Evolutionary conservation across 2,329 filamentous ascomycete genomes (phyloP).

Genomic region (Calonectria henricotiae): DNA sequence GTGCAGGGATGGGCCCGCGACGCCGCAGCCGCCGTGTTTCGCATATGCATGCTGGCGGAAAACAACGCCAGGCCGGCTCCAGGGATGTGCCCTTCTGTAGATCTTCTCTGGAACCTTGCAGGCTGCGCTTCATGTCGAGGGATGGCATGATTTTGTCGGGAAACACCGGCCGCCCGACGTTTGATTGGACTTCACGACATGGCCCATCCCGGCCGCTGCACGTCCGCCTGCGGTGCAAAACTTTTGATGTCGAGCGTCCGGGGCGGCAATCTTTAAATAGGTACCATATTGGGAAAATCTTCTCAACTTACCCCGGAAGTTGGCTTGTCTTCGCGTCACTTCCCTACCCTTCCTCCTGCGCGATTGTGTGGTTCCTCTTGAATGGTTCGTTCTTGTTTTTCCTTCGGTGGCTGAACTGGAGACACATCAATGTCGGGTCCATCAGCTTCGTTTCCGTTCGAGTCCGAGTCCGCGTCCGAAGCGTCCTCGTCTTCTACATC

Average conservation of each 20-base stretch:
- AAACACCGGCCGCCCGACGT: conserved; percentile 46
- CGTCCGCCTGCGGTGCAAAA: conserved; percentile 30
- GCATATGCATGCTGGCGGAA: conserved; percentile 40
- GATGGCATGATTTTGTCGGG: conserved; percentile 53
- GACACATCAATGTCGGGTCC: conserved; percentile 47
- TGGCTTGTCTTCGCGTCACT: conserved; percentile 28
- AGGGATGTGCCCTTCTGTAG: conserved; percentile 26
- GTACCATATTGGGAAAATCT: conserved; percentile 41
- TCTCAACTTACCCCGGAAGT: conserved; percentile 41
- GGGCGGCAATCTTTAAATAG: conserved; percentile 38
- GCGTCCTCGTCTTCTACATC: conserved; percentile 40
- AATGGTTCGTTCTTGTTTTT: conserved; percentile 42
- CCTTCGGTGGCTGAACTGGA: conserved; percentile 38
- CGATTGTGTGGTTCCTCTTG: conserved; percentile 36
- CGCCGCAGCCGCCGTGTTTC: conserved; percentile 42
- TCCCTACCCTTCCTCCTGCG: conserved; percentile 30
- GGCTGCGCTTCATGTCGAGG: conserved; percentile 44
- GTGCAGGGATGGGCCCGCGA: conserved; percentile 37
- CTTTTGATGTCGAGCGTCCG: conserved; percentile 32
- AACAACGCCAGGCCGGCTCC: conserved; percentile 29
- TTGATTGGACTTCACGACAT: conserved; percentile 39
- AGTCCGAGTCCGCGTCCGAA: conserved; percentile 28
- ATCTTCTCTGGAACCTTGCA: conserved; percentile 26
- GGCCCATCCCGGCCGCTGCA: conserved; percentile 40
- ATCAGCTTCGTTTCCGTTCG: conserved; percentile 38